Conservation (phyloP, 768 basidiomycete species). For the Mycena pura region DNA sequence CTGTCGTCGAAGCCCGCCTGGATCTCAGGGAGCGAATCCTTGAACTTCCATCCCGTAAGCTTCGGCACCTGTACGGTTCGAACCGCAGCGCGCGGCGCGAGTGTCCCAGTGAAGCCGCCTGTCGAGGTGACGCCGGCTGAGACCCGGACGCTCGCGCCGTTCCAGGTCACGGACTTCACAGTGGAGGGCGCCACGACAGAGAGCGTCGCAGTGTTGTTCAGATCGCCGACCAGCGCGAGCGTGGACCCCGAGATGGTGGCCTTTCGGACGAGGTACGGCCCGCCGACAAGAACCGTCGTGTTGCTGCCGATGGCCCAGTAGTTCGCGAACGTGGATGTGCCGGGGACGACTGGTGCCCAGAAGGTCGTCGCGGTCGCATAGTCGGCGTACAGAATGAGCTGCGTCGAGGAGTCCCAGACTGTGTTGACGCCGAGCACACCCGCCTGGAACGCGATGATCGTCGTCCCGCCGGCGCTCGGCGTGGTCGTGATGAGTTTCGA, state of each 20-base stretch:
- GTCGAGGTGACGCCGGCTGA: constrained; percentile 40
- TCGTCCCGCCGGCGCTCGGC: constrained; percentile 39
- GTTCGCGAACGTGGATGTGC: constrained; percentile 50
- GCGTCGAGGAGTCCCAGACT: constrained; percentile 68
- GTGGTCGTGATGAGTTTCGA: constrained; percentile 41
- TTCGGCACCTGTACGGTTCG: constrained; percentile 49
- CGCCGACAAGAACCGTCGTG: constrained; percentile 66
- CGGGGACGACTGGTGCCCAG: constrained; percentile 74
- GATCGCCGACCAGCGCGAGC: constrained; percentile 72
- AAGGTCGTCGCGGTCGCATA: constrained; percentile 70
- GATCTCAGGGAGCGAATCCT: constrained; percentile 79
- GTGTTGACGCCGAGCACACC: constrained; percentile 60
- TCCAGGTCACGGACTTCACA: constrained; percentile 71
- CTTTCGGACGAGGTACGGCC: constrained; percentile 68
- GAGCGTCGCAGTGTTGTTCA: constrained; percentile 62
- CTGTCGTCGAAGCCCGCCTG: constrained; percentile 62
- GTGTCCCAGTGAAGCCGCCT: constrained; percentile 57
- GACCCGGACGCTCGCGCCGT: constrained; percentile 53
- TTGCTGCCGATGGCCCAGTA: constrained; percentile 83
- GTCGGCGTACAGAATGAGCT: constrained; percentile 75
- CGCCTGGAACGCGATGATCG: constrained; percentile 58
- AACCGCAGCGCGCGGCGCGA: constrained; percentile 42
- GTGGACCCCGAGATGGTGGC: constrained; percentile 54
- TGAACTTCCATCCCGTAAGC: constrained; percentile 75
- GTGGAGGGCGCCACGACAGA: constrained; percentile 67